A percentile compares a stretch with the other conserved stretches of the same genome.
phyloP scores from a whole-genome alignment of 2,329 filamentous ascomycete species.

The Leptographium galeiforme region DNA sequence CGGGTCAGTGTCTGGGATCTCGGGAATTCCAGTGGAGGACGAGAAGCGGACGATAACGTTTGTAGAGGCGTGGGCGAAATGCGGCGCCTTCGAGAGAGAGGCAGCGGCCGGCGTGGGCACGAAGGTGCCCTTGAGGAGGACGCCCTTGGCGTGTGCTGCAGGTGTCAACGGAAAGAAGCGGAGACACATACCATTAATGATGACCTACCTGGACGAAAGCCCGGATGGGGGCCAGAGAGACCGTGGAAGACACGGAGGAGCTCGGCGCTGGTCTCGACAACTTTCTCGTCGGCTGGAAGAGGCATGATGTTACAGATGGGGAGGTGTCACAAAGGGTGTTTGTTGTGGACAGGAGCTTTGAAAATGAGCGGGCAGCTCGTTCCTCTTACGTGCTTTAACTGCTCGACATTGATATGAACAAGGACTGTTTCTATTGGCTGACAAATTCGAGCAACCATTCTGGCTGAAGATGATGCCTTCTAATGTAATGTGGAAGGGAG shows the following conservation, averaged over 20 bases:
- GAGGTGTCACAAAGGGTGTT: too few relatives aligned
- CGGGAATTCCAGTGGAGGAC: constrained; percentile 34
- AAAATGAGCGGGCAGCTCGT: too few relatives aligned
- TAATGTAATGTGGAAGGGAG: too few relatives aligned
- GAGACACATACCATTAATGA: neutral
- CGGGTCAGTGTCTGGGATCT: constrained; percentile 32
- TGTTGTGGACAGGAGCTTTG: too few relatives aligned
- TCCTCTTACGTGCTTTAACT: too few relatives aligned
- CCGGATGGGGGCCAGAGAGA: constrained; percentile 25
- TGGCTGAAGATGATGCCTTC: too few relatives aligned
- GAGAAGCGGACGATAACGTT: constrained; percentile 37
- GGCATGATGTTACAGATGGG: constrained; percentile 21
- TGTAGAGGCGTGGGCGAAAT: constrained; percentile 31
- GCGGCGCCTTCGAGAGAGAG: constrained; percentile 30
- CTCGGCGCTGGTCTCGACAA: constrained; percentile 22
- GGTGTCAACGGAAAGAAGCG: neutral
- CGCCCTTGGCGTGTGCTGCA: constrained; percentile 40
- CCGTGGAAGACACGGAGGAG: constrained; percentile 23
- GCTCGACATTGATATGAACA: too few relatives aligned
- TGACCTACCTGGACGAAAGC: constrained; percentile 23
- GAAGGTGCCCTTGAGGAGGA: constrained; percentile 38
- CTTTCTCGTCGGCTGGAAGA: constrained; percentile 26
- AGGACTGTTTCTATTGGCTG: too few relatives aligned
- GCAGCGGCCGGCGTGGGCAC: constrained; percentile 29
- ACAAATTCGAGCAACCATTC: too few relatives aligned